Base-by-base conservation (phyloP, 1,284 basidiomycete species). In the Trametes sp. region DNA sequence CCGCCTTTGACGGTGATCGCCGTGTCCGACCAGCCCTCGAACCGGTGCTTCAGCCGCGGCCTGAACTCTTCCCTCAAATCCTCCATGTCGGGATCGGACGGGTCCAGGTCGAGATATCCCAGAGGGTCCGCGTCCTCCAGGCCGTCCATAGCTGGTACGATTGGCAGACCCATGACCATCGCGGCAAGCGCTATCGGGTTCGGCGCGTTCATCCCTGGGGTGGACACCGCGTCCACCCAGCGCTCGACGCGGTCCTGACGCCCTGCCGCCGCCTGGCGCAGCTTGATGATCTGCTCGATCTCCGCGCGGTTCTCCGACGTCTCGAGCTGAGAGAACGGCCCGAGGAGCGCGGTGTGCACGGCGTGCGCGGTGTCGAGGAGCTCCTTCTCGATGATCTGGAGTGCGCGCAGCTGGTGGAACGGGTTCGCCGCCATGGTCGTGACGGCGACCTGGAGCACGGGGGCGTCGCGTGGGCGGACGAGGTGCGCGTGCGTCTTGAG, bases 121-220 rank as follows among this genome's bases (percentile, higher is more conserved):
- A 85, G 65, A 33, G 83, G 73, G 60, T 77, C 76, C 38, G 68
- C 61, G 16, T 74, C 76, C 31, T 85, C 85, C 8, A 74, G 76
- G 0, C 81, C 82, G 29, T 79, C 75, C 31, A 77, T 71, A 10
- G 74, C 76, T 0, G 76, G 74, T 11, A 80, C 71, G 13, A 82
- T 68, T 31, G 87, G 86, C 9, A 90, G 69, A 0, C 87, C 88
- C 77, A 89, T 87, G 80, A 90, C 82, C 79, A 88, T 82, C n/a
- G 87, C 87, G 0, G 87, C 86, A 59, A 89, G 82, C 2, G 84
- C 81, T 77, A 88, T 79, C 0, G 86, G 86, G 61, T 85, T 77
- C 23, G 82, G 57, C 1, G 76, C 71, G 0, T 75, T 72, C 7
- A 68, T 55, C 0, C 77, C 75, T 0, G 81, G 80, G 0, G 86